These are phyloP conservation scores for Trichophyton mentagrophytes DNA, from an alignment of 2,329 filamentous ascomycete genomes.

Conservation along the genomic window DNA sequence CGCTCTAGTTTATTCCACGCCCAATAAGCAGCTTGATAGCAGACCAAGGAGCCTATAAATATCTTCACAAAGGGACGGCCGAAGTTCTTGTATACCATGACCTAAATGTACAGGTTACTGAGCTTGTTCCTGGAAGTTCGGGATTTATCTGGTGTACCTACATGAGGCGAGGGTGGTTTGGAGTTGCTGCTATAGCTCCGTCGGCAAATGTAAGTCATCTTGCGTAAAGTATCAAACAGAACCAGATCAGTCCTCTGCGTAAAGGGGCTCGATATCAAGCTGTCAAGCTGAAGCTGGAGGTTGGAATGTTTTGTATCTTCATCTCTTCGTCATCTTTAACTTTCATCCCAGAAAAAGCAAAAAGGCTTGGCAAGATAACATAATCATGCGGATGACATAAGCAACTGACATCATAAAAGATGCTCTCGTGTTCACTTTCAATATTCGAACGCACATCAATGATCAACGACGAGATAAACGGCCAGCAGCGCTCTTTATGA, in stretches of 20 bases:
- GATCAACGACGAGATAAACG: not conserved
- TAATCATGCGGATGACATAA: not conserved
- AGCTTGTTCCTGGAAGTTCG: slow-evolving; percentile 26
- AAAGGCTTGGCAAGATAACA: not conserved
- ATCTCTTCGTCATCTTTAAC: not conserved
- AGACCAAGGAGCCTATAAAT: not conserved
- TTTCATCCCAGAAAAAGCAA: not conserved
- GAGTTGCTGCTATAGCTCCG: slow-evolving; percentile 17
- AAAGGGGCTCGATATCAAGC: not conserved
- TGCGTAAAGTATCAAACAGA: not conserved
- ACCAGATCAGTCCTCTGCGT: not conserved
- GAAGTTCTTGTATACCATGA: slow-evolving; percentile 10
- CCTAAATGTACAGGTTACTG: slow-evolving; percentile 34
- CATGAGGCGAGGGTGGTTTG: slow-evolving; percentile 15
- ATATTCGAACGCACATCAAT: not conserved
- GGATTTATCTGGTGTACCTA: slow-evolving; percentile 16
- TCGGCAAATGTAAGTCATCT: not conserved
- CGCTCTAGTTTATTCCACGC: slow-evolving; percentile 5
- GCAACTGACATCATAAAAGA: not conserved
- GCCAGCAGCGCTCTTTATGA: not conserved
- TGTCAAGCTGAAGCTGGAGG: not conserved
- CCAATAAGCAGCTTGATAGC: slow-evolving; percentile 5
- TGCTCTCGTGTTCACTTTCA: slow-evolving; percentile 1
- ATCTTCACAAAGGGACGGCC: slow-evolving; percentile 4
- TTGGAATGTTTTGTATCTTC: not conserved